Evolutionary conservation across 2,329 filamentous ascomycete genomes (phyloP), one percentile per base, ranked within the genome.

Genomic region (Biscogniauxia sp.): DNA sequence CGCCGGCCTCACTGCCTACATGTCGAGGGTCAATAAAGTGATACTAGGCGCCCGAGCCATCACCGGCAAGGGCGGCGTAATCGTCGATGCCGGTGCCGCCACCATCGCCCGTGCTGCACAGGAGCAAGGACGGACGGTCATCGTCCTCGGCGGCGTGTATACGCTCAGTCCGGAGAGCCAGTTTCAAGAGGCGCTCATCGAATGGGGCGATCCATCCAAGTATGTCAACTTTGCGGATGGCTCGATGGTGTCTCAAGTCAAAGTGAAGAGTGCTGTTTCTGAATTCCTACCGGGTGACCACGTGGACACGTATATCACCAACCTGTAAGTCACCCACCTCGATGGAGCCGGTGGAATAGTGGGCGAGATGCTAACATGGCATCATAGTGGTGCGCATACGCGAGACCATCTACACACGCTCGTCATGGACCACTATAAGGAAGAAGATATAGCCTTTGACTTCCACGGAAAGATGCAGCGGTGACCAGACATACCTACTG

Each of bases 11-110:
- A 96, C 93, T 78, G 93, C 93, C 0, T 91, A 98, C 70, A 98
- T 99, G 91, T 91, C 93, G 8, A 88, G 90, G 62, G 92, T 97
- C 69, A 96, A 94, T 81, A 97, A 97, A 79, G 94, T 99, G 63
- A 91, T 99, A 54, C 82, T 99, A 6, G 89, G 91, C 13, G 94
- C 94, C 5, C 90, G 93, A 71, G 89, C 91, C 3, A 91, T 99
- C 26, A 87, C 96, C 53, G 91, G 92, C 55, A 95, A 96, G 70
- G 95, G 95, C 56, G 91, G 91, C 6, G 85, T 97, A 25, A 84
- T 98, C 26, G 90, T 92, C 19, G 89, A 93, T 50, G 88, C 90
- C 5, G 95, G 95, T n/a, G 90, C 91, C 9, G 87, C 87, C 20
- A 87, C 91, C 50, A 90, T 98, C 66, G 92, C 93, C 4, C 88